phyloP scores from a whole-genome alignment of 306 rosid genomes.

The Ormosia semicastrata region DNA sequence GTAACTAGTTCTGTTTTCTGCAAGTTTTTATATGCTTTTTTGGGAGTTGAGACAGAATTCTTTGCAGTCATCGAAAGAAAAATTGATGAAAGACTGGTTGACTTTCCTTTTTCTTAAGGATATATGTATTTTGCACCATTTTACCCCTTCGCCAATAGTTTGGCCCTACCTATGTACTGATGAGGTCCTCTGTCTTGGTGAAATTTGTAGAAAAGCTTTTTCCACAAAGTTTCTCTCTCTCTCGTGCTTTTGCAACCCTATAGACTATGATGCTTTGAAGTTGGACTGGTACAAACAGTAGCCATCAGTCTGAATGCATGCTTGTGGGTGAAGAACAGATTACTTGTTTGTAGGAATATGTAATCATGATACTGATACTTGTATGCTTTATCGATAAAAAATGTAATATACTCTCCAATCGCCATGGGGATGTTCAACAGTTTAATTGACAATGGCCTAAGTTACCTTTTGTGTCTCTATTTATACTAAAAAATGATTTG shows the following conservation, averaged over 20 bases:
- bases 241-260: not conserved
- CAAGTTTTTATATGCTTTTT: not conserved
- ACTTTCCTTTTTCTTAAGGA: too few relatives aligned
- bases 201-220: not conserved
- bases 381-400: constrained; percentile 11
- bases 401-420: constrained; percentile 1
- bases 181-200: not conserved
- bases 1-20: not conserved
- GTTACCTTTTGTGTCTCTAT: constrained; percentile 1
- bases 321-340: not conserved
- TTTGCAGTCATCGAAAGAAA: too few relatives aligned
- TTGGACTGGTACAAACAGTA: not conserved
- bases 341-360: not conserved
- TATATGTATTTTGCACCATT: not conserved
- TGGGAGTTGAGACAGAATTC: too few relatives aligned
- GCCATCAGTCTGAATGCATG: not conserved
- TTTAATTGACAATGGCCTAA: constrained; percentile 12
- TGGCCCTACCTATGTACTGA: not conserved
- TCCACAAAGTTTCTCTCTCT: not conserved
- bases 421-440: constrained; percentile 2
- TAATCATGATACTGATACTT: not conserved
- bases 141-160: not conserved
- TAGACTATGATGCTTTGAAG: not conserved
- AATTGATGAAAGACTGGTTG: too few relatives aligned
- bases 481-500: not conserved